phyloP scores from a whole-genome alignment of 331 rosid species.

The Stylosanthes scabra region DNA sequence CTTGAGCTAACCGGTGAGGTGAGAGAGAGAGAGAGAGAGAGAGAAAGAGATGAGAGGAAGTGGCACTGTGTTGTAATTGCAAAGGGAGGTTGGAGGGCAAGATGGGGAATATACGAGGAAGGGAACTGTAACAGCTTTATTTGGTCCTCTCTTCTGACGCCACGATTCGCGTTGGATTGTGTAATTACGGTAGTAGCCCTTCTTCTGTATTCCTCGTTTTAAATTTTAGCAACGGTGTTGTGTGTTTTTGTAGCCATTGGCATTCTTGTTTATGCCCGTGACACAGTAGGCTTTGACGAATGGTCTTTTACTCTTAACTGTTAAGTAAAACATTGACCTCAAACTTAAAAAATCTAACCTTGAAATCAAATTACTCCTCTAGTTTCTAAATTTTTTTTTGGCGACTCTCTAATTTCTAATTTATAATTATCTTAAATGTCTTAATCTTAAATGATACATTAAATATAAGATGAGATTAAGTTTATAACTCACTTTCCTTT shows the following conservation, averaged over 20 bases:
- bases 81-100: background rate
- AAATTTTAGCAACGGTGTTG: constrained; percentile 40
- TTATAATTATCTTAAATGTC: too few species aligned
- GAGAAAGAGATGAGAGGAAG: constrained; percentile 12
- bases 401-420: too few species aligned
- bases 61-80: constrained; percentile 39
- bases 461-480: too few species aligned
- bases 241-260: background rate
- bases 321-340: too few species aligned
- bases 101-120: constrained; percentile 12
- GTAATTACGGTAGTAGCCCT: constrained; percentile 44
- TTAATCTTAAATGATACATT: too few species aligned
- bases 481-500: too few species aligned
- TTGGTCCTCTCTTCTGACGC: constrained; percentile 29
- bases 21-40: constrained; percentile 1
- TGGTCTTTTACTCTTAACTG: too few species aligned
- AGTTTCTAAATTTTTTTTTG: too few species aligned
- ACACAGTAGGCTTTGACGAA: too few species aligned
- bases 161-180: constrained; percentile 4
- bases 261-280: too few species aligned
- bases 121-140: background rate
- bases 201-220: constrained; percentile 29
- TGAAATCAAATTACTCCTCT: too few species aligned
- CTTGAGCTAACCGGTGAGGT: constrained; percentile 33
- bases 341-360: too few species aligned